Conservation (phyloP, 225 moss, liverwort and hornwort genomes). For the Lunularia cruciata region DNA sequence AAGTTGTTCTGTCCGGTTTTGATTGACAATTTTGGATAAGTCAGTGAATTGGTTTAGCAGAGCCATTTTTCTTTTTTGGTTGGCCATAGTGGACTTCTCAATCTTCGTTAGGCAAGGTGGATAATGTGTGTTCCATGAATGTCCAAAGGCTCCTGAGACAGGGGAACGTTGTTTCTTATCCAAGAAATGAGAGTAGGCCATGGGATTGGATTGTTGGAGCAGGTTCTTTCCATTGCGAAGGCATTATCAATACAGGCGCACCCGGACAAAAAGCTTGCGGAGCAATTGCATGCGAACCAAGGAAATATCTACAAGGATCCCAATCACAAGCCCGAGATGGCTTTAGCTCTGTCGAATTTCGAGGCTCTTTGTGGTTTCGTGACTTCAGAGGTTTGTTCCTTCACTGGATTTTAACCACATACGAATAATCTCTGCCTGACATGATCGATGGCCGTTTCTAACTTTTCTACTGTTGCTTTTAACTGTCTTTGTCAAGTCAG, state of each 20-base stretch:
- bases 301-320: constrained; percentile 88
- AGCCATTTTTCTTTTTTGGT: too few relatives aligned
- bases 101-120: neutral
- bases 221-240: constrained; percentile 89
- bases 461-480: too few relatives aligned
- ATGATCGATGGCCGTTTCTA: too few relatives aligned
- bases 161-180: neutral
- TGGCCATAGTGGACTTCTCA: too few relatives aligned
- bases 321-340: constrained; percentile 99
- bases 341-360: constrained; percentile 79
- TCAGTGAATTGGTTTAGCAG: too few relatives aligned
- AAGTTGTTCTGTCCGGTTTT: too few relatives aligned
- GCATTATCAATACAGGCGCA: constrained; percentile 96
- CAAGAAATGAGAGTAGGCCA: neutral
- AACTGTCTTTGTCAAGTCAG: too few relatives aligned
- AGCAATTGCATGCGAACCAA: constrained; percentile 48
- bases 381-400: constrained; percentile 44
- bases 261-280: constrained; percentile 75
- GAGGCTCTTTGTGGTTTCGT: constrained; percentile 89
- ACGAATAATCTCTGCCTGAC: too few relatives aligned
- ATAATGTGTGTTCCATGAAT: too few relatives aligned
- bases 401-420: too few relatives aligned
- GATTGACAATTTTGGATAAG: too few relatives aligned
- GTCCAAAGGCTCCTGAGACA: neutral
- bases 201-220: constrained; percentile 19